phyloP scores from a whole-genome alignment of 2,329 filamentous ascomycete species.

The Ceratocystis cacaofunesta region DNA sequence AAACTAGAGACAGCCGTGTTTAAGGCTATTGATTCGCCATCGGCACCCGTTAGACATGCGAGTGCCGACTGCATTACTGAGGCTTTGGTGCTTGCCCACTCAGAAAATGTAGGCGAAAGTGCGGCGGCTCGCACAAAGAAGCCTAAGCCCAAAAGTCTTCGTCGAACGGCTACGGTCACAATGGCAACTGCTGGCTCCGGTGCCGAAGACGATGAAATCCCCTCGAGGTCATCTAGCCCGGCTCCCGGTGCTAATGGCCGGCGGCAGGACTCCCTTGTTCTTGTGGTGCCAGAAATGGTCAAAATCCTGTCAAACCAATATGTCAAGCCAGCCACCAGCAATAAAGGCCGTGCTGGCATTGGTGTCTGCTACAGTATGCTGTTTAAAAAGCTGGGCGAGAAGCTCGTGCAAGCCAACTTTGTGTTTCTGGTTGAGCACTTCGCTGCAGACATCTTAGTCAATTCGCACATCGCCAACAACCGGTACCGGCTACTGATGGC shows the following conservation, averaged over 20 bases:
- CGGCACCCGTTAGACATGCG: slow-evolving; percentile 62
- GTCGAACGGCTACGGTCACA: slow-evolving; percentile 39
- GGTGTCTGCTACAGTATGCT: slow-evolving; percentile 77
- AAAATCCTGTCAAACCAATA: slow-evolving; percentile 70
- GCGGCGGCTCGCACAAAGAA: slow-evolving; percentile 40
- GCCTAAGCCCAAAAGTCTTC: slow-evolving; percentile 42
- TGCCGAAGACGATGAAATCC: slow-evolving; percentile 59
- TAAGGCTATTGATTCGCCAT: slow-evolving; percentile 72
- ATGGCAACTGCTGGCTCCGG: slow-evolving; percentile 26
- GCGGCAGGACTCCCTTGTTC: slow-evolving; percentile 55
- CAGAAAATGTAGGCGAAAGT: slow-evolving; percentile 37
- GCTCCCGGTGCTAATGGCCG: slow-evolving; percentile 41
- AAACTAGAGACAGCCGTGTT: slow-evolving; percentile 67
- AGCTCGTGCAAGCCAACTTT: slow-evolving; percentile 71
- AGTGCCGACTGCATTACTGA: slow-evolving; percentile 75
- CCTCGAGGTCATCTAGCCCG: slow-evolving; percentile 55
- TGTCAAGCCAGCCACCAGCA: slow-evolving; percentile 60
- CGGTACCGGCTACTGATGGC: slow-evolving; percentile 77
- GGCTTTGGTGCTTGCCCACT: slow-evolving; percentile 64
- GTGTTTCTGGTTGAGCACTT: slow-evolving; percentile 66
- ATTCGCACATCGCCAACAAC: slow-evolving; percentile 62
- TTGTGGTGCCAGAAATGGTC: slow-evolving; percentile 65
- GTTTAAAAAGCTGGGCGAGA: slow-evolving; percentile 63
- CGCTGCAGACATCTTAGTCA: slow-evolving; percentile 63
- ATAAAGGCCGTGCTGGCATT: slow-evolving; percentile 66